Percentiles rank a stretch among this genome's conserved stretches.
phyloP scores from a whole-genome alignment of 1,284 basidiomycete species.

The Coniferiporia weirii region DNA sequence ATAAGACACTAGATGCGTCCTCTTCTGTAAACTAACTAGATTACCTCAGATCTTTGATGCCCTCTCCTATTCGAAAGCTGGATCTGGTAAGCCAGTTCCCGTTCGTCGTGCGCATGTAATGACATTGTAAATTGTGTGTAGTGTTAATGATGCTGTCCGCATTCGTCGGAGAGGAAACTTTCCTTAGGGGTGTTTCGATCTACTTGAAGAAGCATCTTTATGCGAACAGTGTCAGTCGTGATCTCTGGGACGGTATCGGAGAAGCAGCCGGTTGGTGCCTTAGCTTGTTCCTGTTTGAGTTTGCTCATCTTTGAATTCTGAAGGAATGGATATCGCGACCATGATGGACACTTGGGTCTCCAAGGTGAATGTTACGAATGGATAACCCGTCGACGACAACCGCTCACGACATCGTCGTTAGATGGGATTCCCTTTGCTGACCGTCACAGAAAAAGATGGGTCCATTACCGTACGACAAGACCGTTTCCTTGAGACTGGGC shows the following conservation, averaged over 20 bases:
- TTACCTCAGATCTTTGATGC: conserved; percentile 72
- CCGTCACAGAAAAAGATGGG: conserved; percentile 71
- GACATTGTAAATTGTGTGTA: conserved; percentile 25
- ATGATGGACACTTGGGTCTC: conserved; percentile 94
- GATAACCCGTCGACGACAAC: neutral
- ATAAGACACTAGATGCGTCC: neutral
- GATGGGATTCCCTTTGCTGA: conserved; percentile 86
- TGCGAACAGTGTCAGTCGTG: conserved; percentile 80
- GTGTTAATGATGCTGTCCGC: conserved; percentile 92
- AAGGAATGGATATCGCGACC: conserved; percentile 68
- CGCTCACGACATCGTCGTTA: conserved; percentile 23
- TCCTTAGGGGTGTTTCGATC: conserved; percentile 83
- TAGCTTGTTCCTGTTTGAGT: neutral
- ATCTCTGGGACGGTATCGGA: conserved; percentile 88
- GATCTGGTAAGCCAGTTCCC: conserved; percentile 46
- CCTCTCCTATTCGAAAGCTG: conserved; percentile 85
- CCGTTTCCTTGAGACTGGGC: conserved; percentile 87
- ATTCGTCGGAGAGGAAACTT: conserved; percentile 86
- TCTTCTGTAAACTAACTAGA: neutral
- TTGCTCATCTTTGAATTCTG: neutral
- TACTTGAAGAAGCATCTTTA: conserved; percentile 89
- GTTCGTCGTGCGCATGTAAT: neutral
- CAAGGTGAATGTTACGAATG: conserved; percentile 46
- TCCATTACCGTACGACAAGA: conserved; percentile 83
- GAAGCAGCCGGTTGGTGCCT: conserved; percentile 55